Percentiles rank a stretch among this genome's conserved stretches.
Evolutionary conservation across 306 rosid species (phyloP).

Genomic region (Hippophae tibetana): DNA sequence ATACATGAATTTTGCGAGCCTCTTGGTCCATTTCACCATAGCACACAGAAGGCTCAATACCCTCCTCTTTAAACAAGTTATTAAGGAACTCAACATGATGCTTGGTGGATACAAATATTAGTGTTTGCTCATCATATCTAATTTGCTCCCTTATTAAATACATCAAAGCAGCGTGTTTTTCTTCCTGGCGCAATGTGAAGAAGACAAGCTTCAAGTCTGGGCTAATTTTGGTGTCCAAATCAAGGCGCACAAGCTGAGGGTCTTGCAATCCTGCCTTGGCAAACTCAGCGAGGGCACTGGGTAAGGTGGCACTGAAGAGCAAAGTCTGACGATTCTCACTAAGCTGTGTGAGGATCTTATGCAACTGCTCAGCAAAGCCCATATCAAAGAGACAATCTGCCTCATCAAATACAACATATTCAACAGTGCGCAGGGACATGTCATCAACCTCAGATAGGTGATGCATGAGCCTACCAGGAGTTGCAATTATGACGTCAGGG

Average conservation of each 20-base stretch:
- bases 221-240: conserved; percentile 78
- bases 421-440: conserved; percentile 71
- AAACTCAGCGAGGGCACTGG: conserved; percentile 92
- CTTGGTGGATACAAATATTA: conserved; percentile 79
- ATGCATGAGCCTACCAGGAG: conserved; percentile 98
- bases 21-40: conserved; percentile 99
- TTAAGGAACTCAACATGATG: conserved; percentile 86
- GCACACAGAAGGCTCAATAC: conserved; percentile 80
- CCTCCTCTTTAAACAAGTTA: conserved; percentile 61
- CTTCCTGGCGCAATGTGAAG: conserved; percentile 76
- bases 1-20: conserved; percentile 78
- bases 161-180: conserved; percentile 61
- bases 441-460: conserved; percentile 89
- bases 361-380: conserved; percentile 94
- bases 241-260: conserved; percentile 80
- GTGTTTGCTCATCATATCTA: conserved; percentile 61
- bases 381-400: conserved; percentile 77
- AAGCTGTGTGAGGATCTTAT: conserved; percentile 62
- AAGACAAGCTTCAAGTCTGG: conserved; percentile 78
- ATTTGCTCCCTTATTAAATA: conserved; percentile 78
- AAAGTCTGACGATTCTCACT: conserved; percentile 82
- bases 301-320: conserved; percentile 89
- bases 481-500: conserved; percentile 86
- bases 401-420: conserved; percentile 89
- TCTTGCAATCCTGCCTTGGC: conserved; percentile 94